Evolutionary conservation across 768 basidiomycete species (phyloP).

Genomic region (Boletus fagicola): DNA sequence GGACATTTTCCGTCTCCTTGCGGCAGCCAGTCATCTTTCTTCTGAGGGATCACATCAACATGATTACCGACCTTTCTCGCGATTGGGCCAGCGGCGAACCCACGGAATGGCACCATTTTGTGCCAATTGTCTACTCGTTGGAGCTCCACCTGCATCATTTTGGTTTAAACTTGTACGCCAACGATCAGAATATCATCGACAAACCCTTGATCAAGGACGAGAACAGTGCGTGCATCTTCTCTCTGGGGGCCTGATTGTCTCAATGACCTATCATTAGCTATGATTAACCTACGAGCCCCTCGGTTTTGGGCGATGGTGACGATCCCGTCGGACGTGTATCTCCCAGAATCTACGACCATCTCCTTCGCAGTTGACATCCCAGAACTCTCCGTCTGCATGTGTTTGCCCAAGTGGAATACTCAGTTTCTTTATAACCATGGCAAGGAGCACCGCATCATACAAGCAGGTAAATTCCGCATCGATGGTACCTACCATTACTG

Average conservation of each 20-base stretch:
- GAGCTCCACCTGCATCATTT: conserved; percentile 73
- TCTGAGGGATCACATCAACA: conserved; percentile 90
- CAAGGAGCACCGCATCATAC: conserved; percentile 61
- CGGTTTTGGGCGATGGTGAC: conserved; percentile 48
- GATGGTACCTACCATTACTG: conserved; percentile 76
- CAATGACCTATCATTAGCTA: conserved; percentile 44
- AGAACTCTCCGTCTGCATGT: conserved; percentile 56
- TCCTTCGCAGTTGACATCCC: conserved; percentile 63
- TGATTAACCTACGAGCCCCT: conserved; percentile 65
- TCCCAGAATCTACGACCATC: conserved; percentile 65
- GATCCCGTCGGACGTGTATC: conserved; percentile 70
- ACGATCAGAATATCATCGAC: conserved; percentile 97
- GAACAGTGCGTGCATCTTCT: conserved; percentile 56
- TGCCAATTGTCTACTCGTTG: conserved; percentile 77
- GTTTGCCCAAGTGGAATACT: conserved; percentile 88
- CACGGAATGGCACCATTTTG: conserved; percentile 75
- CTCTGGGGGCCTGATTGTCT: background rate
- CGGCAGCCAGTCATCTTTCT: conserved; percentile 72
- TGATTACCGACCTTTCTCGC: conserved; percentile 88
- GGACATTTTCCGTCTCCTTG: conserved; percentile 73
- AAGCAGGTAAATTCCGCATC: conserved; percentile 52
- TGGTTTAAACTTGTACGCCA: conserved; percentile 77
- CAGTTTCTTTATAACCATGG: conserved; percentile 64
- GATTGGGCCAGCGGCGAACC: conserved; percentile 89
- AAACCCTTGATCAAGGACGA: conserved; percentile 78